Evolutionary conservation across 768 basidiomycete species (phyloP), one percentile per base, ranked within the genome.

Genomic region (Hemileccinum impolitum): DNA sequence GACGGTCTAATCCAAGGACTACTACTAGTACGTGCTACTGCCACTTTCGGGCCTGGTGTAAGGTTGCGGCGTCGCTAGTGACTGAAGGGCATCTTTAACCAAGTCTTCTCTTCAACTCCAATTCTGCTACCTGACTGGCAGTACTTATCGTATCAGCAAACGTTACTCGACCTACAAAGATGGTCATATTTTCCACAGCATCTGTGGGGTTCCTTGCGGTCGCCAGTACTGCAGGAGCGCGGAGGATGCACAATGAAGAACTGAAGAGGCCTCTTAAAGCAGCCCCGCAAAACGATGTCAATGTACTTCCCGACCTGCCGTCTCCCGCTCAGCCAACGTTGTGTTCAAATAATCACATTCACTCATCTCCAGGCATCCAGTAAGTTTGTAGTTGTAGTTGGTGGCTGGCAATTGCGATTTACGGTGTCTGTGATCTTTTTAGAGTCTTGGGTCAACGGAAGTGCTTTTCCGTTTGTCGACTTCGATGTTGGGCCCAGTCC

Each of bases 401-500:
- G 31, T 43, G 25, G 19, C 13, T 10, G 7, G 38, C 3, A 14
- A 6, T 15, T 13, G 3, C 23, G 17, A 39, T 47, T 42, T 14
- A 54, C 18, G 28, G 14, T 12, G 23, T 23, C 23, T 8, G 4
- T 32, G 39, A 9, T 19, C 21, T 9, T n/a, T 17, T 6, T 17
- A 85, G 85, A 84, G 55, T 89, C 87, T 61, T 87, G 72, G 57
- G 87, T 90, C 13, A 71, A 87, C 53, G 87, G 87, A 1, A 73
- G 68, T 37, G 70, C 66, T 28, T 80, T 90, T 39, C 87, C 87
- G 6, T 71, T 81, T 36, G 82, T 89, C 18, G 74, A 82, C 56
- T 89, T 84, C 54, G 85, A 89, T 56, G 72, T 86, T 32, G 87
- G 87, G 3, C 83, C 85, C 3, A 85, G 83, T 53, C 87, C 87